Percentiles rank a stretch among this genome's conserved stretches.
Conservation (phyloP, 2,329 filamentous ascomycete species). For the Diplocarpon mali region DNA sequence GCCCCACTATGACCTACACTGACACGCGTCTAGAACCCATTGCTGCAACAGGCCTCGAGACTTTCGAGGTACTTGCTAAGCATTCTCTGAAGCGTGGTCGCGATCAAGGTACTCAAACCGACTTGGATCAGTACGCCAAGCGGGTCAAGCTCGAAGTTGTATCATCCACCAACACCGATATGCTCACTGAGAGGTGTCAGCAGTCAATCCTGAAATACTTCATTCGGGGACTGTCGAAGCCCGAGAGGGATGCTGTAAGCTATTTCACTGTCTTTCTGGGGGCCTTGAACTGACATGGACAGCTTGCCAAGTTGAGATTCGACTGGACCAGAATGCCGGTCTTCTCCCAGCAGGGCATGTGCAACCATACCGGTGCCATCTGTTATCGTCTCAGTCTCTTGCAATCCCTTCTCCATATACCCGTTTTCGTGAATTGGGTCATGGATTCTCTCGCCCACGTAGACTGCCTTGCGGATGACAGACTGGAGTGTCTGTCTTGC, state of each 20-base stretch:
- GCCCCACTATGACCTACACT: too few species aligned
- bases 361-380: conserved; percentile 18
- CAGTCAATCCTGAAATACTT: not conserved
- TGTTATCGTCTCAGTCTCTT: conserved; percentile 28
- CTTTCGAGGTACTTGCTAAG: not conserved
- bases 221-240: not conserved
- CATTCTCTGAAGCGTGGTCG: not conserved
- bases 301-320: not conserved
- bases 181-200: not conserved
- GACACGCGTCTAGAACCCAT: too few species aligned
- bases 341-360: conserved; percentile 20
- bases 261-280: not conserved
- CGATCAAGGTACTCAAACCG: not conserved
- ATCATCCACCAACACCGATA: not conserved
- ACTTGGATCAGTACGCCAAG: not conserved
- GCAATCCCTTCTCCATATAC: conserved; percentile 27
- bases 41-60: not conserved
- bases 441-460: conserved; percentile 17
- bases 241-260: not conserved
- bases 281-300: not conserved
- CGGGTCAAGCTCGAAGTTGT: not conserved
- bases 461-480: conserved; percentile 15
- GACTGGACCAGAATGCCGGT: conserved; percentile 15
- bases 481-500: conserved; percentile 8
- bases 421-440: conserved; percentile 26